Evolutionary conservation across 345 rosid genomes (phyloP).

Genomic region (Citrus trifoliata): DNA sequence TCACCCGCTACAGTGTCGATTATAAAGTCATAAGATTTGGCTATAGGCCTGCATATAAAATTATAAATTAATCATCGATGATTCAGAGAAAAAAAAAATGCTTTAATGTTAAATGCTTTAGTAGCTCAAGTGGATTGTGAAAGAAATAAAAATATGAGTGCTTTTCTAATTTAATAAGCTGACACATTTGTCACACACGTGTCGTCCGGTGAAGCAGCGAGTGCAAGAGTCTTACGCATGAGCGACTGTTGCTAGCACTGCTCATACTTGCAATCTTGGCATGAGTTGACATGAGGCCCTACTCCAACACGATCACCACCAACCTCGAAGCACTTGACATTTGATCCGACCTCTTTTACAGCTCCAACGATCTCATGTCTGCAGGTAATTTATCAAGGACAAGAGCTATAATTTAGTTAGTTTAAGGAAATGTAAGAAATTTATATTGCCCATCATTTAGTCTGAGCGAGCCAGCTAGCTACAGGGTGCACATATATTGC

Average conservation of each 20-base stretch:
- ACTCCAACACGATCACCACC: conserved; percentile 41
- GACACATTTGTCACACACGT: no score
- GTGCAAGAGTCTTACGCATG: no score
- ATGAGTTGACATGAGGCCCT: conserved; percentile 27
- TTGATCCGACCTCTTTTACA: conserved; percentile 28
- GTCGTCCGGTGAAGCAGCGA: no score
- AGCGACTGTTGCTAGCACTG: no score
- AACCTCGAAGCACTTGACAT: conserved; percentile 20
- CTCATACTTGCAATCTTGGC: conserved; percentile 26
- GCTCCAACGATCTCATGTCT: conserved; percentile 40
- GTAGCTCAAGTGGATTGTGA: no score
- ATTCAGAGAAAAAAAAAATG: background rate
- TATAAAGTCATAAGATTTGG: conserved; percentile 32
- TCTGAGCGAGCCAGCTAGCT: background rate
- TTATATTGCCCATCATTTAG: background rate
- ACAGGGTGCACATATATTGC: background rate
- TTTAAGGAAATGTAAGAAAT: background rate
- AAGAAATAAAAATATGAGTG: no score
- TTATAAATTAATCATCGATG: background rate
- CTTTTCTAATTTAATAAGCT: no score
- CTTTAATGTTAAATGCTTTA: no score
- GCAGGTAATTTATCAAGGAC: background rate
- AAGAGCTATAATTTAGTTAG: background rate
- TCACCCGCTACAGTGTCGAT: conserved; percentile 32
- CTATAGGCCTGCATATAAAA: conserved; percentile 5